phyloP scores from a whole-genome alignment of 108 stramenopile genomes.

The Cyclotella sp. region DNA sequence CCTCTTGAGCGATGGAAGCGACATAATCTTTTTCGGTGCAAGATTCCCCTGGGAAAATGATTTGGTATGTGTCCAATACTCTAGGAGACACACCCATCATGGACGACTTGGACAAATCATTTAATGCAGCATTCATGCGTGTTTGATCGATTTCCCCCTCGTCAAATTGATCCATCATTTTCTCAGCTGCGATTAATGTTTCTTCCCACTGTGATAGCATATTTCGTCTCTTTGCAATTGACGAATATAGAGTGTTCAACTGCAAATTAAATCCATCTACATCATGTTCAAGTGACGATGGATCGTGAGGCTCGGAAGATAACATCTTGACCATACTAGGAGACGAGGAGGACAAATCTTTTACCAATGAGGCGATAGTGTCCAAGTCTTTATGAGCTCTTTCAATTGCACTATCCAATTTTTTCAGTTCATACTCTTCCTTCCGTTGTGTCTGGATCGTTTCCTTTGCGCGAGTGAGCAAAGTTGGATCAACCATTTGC shows the following conservation, averaged over 20 bases:
- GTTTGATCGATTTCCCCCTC: neutral
- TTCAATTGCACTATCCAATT: conserved; percentile 17
- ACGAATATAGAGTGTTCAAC: conserved; percentile 12
- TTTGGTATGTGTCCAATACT: conserved; percentile 25
- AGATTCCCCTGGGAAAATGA: conserved; percentile 41
- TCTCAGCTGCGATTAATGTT: conserved; percentile 24
- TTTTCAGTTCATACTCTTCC: conserved; percentile 23
- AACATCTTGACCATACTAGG: conserved; percentile 2
- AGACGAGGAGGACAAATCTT: neutral
- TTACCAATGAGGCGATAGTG: conserved; percentile 8
- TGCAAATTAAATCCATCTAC: conserved; percentile 7
- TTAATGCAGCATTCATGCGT: conserved; percentile 28
- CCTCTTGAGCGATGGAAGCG: neutral
- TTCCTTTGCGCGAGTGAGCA: conserved; percentile 18
- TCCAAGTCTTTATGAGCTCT: conserved; percentile 13
- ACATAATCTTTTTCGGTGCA: conserved; percentile 42
- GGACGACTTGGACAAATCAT: conserved; percentile 21
- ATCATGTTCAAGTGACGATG: conserved; percentile 8
- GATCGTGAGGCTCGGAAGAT: conserved; percentile 14
- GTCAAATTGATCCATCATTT: conserved; percentile 8
- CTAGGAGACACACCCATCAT: conserved; percentile 21
- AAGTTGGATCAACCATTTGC: conserved; percentile 15
- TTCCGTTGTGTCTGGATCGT: conserved; percentile 18
- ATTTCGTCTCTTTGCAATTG: conserved; percentile 3
- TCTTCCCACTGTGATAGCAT: conserved; percentile 31